Base-by-base conservation (phyloP, 1,284 basidiomycete genomes). In the Papiliotrema flavescens region DNA sequence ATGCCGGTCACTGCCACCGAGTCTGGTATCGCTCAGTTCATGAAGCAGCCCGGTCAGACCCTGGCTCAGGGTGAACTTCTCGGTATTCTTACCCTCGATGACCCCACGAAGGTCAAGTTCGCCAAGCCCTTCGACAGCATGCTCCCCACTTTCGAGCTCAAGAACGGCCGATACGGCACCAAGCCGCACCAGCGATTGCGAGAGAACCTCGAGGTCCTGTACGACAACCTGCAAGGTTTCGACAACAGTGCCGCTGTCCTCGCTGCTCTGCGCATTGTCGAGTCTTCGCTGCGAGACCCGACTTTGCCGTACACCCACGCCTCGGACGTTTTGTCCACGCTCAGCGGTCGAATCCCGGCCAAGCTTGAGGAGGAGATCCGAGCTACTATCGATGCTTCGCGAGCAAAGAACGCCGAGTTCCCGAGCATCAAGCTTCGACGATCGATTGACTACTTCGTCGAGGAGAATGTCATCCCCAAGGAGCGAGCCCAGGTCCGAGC, bases 1-100 rank as follows among this genome's bases (percentile, higher is more conserved):
- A 95, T 97, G 93, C 91, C 92, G 15, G 85, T 99, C 56, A 86
- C 92, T 53, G 92, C 94, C n/a, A 84, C 88, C 3, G 96, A 99
- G 76, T 91, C 95, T 74, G 96, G 96, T 74, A 83, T 89, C 46
- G 86, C 91, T n/a, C 90, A 94, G 70, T 88, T 98, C 72, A 92
- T 98, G 76, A 98, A 98, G 80, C 93, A 98, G 72, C 90, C 95
- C 50, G 96, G 96, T 65, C 89, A 95, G 67, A 92, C 91, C 62
- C 84, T 99, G 55, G 89, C 91, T 65, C 90, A 94, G n/a, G 96
- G 96, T 47, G 96, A 98, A 76, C 93, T 98, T 60, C 85, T 99
- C 58, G 96, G 96, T 79, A 95, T 98, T 72, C 83, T 98, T 50
- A 91, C 91, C 17, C 85, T 98, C 55, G 96, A 98, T 73, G 95